Evolutionary conservation across 257 asterid species (phyloP).

Genomic region (Nicotiana tabacum): DNA sequence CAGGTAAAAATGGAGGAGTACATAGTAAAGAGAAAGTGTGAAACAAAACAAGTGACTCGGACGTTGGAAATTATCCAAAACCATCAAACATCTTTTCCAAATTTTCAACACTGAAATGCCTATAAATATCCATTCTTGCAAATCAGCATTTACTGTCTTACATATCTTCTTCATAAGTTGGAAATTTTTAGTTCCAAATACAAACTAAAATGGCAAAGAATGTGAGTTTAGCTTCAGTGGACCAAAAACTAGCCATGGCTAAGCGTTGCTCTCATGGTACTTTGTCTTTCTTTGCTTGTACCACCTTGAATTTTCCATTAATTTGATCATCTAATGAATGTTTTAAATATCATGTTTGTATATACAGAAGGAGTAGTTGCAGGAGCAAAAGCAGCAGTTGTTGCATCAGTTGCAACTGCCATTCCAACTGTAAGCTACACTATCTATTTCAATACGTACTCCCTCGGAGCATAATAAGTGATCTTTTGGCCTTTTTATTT

Average conservation of each 20-base stretch:
- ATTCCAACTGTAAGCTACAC: constrained; percentile 60
- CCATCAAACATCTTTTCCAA: constrained; percentile 24
- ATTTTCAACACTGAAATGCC: background rate
- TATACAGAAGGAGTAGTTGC: constrained; percentile 72
- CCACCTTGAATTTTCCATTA: background rate
- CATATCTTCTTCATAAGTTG: background rate
- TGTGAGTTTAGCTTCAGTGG: constrained; percentile 42
- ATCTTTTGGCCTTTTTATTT: too few relatives aligned
- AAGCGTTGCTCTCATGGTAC: constrained; percentile 71
- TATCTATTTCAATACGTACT: background rate
- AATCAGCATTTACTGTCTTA: too few relatives aligned
- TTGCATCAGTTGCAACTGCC: constrained; percentile 82
- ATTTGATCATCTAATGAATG: background rate
- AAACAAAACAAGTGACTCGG: constrained; percentile 20
- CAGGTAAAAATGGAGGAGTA: too few relatives aligned
- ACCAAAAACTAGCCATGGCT: constrained; percentile 68
- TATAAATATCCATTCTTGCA: constrained; percentile 6
- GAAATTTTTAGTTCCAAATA: background rate
- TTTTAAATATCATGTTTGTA: background rate
- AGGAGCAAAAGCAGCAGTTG: constrained; percentile 78
- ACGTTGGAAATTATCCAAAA: constrained; percentile 22
- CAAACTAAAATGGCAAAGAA: constrained; percentile 26
- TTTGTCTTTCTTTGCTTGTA: background rate
- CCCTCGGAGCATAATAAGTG: too few relatives aligned
- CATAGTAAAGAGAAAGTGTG: too few relatives aligned